phyloP scores from a whole-genome alignment of 2,329 filamentous ascomycete species.

The Rugonectria rugulosa region DNA sequence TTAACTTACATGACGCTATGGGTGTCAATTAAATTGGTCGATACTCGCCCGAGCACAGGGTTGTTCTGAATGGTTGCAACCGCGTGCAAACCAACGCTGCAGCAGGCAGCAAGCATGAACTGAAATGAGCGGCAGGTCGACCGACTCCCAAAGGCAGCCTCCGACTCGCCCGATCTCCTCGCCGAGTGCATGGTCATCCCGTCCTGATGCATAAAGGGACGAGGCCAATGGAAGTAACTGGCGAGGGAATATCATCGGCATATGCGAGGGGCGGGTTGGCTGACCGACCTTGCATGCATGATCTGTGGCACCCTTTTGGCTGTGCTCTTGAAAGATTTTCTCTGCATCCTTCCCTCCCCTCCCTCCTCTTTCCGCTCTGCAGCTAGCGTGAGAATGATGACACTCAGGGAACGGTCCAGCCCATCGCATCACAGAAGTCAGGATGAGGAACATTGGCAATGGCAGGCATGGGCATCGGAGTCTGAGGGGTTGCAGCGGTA shows the following conservation, averaged over 20 bases:
- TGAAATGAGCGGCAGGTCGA: slow-evolving; percentile 8
- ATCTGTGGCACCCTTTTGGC: slow-evolving; percentile 14
- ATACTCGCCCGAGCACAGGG: background rate
- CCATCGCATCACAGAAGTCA: slow-evolving; percentile 6
- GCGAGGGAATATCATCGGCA: slow-evolving; percentile 14
- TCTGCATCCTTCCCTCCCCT: background rate
- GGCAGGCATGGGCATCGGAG: slow-evolving; percentile 14
- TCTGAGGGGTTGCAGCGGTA: background rate
- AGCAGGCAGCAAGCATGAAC: slow-evolving; percentile 5
- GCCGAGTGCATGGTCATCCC: slow-evolving; percentile 13
- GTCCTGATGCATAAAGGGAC: slow-evolving; percentile 10
- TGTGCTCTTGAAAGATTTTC: background rate
- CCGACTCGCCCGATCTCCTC: slow-evolving; percentile 21
- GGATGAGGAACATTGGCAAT: background rate
- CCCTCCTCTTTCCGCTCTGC: background rate
- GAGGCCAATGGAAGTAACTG: slow-evolving; percentile 11
- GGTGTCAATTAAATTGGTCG: slow-evolving; percentile 4
- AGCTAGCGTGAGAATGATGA: slow-evolving; percentile 13
- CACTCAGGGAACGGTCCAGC: slow-evolving; percentile 6
- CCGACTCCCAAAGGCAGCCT: slow-evolving; percentile 3
- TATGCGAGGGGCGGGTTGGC: slow-evolving; percentile 1
- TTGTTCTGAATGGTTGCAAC: slow-evolving; percentile 7
- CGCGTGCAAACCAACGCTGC: too few relatives aligned
- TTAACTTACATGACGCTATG: background rate
- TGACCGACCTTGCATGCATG: slow-evolving; percentile 12